Conservation (phyloP, 108 stramenopile genomes). For the Asterionellopsis glacialis region DNA sequence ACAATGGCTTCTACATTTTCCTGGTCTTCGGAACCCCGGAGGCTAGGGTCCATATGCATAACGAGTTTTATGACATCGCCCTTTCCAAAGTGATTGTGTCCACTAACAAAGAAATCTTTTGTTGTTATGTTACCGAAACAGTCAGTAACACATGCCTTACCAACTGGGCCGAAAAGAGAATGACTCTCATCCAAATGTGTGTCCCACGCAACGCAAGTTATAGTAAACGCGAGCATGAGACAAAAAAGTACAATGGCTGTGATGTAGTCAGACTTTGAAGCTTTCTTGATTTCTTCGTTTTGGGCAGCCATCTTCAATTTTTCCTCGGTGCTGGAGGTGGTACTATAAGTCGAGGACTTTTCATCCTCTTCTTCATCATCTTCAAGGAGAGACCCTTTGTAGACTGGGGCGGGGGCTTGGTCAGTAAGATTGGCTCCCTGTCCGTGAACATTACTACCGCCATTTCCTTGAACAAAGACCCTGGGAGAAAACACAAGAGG, state of each 20-base stretch:
- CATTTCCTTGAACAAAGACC: constrained; percentile 4
- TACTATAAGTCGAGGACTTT: too few relatives aligned
- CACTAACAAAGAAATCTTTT: constrained; percentile 36
- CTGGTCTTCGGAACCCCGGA: constrained; percentile 12
- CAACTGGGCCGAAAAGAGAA: constrained; percentile 39
- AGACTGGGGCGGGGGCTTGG: too few relatives aligned
- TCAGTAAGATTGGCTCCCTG: constrained; percentile 12
- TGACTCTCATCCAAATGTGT: constrained; percentile 45
- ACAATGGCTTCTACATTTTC: constrained; percentile 17
- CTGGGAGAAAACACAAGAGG: constrained; percentile 42
- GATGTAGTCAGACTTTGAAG: constrained; percentile 34
- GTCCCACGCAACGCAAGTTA: constrained; percentile 26
- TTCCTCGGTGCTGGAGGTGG: too few relatives aligned
- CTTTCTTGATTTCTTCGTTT: constrained; percentile 15
- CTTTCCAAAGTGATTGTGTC: constrained; percentile 24
- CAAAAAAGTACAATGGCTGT: constrained; percentile 25
- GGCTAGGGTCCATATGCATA: constrained; percentile 40
- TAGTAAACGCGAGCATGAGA: constrained; percentile 38
- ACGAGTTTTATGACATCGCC: constrained; percentile 34
- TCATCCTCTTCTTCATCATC: too few relatives aligned
- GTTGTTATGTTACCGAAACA: constrained; percentile 34
- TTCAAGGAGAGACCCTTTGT: too few relatives aligned
- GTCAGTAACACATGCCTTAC: constrained; percentile 37
- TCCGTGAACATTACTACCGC: constrained; percentile 18
- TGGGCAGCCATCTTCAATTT: too few relatives aligned